Base-by-base conservation (phyloP, 2,329 filamentous ascomycete species). In the Stachybotrys chlorohalonatus region DNA sequence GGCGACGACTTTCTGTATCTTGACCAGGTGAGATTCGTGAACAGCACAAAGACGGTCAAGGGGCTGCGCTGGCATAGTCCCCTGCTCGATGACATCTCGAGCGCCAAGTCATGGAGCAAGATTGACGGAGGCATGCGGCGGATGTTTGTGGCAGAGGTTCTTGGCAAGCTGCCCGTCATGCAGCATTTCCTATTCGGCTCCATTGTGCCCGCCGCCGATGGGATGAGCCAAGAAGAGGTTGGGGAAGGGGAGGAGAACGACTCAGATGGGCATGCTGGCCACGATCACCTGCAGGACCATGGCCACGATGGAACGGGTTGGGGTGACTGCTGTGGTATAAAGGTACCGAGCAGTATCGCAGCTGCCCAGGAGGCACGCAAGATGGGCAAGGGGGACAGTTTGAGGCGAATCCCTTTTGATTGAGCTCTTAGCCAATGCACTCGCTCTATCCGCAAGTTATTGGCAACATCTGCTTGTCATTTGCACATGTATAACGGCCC, bases 281-380 rank as follows among this genome's bases (percentile, higher is more conserved):
- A 85, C 52, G 74, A 74, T 58, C 82, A 84, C 60, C 74, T 84
- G 11, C 24, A 24, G 31, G 81, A 86, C 31, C 82, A 86, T 52
- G 75, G 75, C 54, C 82, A 84, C 59, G 81, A 86, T 52, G 80
- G 82, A 51, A 83, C 77, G 54, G 83, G 83, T 24, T 99, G 94
- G 89, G 93, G 93, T 6, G 94, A 99, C 70, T 99, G 94, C 70
- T 99, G 94, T 68, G 94, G 94, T 31, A 99, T 99, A 71, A 93
- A 95, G 64, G 94, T 99, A 15, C 95, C 94, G 0, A 96, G 92
- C 66, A 93, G 90, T 53, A 81, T 97, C 55, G 95, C 92, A 31
- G 95, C 94, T 1, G 90, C 90, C 13, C 86, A 91, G 62, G 93
- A 96, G 73, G 86, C 88, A 79, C 86, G 82, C 76, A 97, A 95